A percentile compares a stretch with the other conserved stretches of the same genome.
phyloP scores from a whole-genome alignment of 495 filamentous ascomycete species.

The Wilcoxina mikolae region DNA sequence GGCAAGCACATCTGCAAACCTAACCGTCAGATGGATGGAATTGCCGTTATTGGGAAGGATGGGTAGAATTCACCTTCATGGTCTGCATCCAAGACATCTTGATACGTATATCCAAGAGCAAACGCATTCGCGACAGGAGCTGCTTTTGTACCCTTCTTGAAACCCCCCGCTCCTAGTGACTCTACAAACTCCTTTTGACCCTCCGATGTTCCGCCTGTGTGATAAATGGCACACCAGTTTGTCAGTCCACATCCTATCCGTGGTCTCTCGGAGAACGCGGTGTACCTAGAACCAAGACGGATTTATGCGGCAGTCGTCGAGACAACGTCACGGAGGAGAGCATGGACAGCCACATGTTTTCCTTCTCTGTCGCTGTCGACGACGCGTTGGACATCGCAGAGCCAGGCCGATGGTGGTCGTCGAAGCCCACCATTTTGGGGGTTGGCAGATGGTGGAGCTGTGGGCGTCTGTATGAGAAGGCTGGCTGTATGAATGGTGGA shows the following conservation, averaged over 20 bases:
- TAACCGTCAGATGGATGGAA: background rate
- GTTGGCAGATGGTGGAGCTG: background rate
- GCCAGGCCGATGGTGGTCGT: constrained; percentile 31
- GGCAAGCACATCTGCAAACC: constrained; percentile 59
- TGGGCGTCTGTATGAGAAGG: background rate
- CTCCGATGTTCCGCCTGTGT: constrained; percentile 70
- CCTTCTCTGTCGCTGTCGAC: constrained; percentile 53
- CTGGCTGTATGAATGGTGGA: background rate
- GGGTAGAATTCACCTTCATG: constrained; percentile 54
- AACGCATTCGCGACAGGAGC: constrained; percentile 85
- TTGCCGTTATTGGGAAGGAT: background rate
- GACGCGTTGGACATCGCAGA: constrained; percentile 24
- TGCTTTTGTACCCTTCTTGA: constrained; percentile 43
- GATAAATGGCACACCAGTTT: background rate
- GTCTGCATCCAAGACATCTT: constrained; percentile 86
- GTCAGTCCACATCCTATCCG: constrained; percentile 16
- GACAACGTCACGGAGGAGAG: constrained; percentile 79
- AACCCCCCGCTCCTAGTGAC: constrained; percentile 40
- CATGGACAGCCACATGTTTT: constrained; percentile 91
- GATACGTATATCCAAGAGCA: constrained; percentile 87
- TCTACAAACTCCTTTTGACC: constrained; percentile 84
- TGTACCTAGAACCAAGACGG: constrained; percentile 67
- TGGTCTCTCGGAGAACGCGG: constrained; percentile 12
- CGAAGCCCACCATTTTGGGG: constrained; percentile 2
- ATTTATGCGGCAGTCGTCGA: constrained; percentile 85